Evolutionary conservation across 805 yeast genomes (phyloP).

Genomic region (Ascoidea asiatica): DNA sequence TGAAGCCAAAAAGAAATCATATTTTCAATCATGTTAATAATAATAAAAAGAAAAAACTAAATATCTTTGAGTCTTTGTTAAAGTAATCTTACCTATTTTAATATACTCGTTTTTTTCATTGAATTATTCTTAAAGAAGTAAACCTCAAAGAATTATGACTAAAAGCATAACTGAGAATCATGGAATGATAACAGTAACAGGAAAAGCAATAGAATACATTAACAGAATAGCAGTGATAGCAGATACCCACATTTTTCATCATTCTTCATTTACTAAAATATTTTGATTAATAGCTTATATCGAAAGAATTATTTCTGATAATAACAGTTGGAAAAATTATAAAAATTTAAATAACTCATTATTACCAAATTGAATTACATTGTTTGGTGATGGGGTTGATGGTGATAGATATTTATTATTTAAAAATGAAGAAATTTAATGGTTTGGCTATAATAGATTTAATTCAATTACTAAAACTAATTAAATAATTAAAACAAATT

Average conservation of each 20-base stretch:
- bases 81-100: too few relatives aligned
- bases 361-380: constrained; percentile 65
- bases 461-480: constrained; percentile 44
- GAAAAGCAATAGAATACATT: too few relatives aligned
- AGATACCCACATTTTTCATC: constrained; percentile 91
- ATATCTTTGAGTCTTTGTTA: too few relatives aligned
- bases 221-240: constrained; percentile 57
- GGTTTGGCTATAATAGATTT: constrained; percentile 56
- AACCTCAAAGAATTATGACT: neutral
- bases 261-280: constrained; percentile 70
- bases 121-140: too few relatives aligned
- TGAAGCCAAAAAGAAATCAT: too few relatives aligned
- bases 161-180: constrained; percentile 43
- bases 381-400: constrained; percentile 86
- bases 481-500: constrained; percentile 27
- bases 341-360: constrained; percentile 39
- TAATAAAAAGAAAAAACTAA: too few relatives aligned
- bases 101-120: neutral
- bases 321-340: constrained; percentile 69
- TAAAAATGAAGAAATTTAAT: constrained; percentile 31
- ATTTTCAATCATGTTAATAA: too few relatives aligned
- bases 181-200: constrained; percentile 29
- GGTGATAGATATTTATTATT: constrained; percentile 80
- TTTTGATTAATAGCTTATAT: constrained; percentile 34
- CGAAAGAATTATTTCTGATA: constrained; percentile 56